A percentile compares a stretch with the other conserved stretches of the same genome.
These are phyloP conservation scores for Beauveria pseudobassiana DNA, from an alignment of 2,329 filamentous ascomycete genomes.

Conservation along the genomic window DNA sequence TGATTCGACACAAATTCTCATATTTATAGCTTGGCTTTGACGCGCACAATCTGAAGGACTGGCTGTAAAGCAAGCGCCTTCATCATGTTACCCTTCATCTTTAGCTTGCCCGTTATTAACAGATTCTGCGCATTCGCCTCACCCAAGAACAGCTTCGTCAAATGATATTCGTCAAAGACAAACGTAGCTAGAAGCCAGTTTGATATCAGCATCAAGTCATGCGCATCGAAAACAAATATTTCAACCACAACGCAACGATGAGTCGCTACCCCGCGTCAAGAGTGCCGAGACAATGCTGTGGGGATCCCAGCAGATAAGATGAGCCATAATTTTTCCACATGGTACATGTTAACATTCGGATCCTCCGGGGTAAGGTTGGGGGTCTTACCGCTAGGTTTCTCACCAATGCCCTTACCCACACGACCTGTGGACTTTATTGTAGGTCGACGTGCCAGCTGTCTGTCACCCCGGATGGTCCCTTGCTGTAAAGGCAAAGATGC, in stretches of 20 bases:
- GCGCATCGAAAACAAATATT: not conserved
- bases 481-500: constrained; percentile 80
- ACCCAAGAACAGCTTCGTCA: constrained; percentile 65
- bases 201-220: constrained; percentile 2
- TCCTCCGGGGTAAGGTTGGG: not conserved
- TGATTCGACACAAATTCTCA: not conserved
- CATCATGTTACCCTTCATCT: constrained; percentile 92
- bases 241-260: no score
- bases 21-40: constrained; percentile 64
- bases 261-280: not conserved
- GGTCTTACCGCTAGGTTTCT: constrained; percentile 67
- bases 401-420: constrained; percentile 65
- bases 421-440: constrained; percentile 62
- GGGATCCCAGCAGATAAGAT: not conserved
- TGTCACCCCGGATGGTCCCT: constrained; percentile 68
- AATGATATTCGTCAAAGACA: constrained; percentile 68
- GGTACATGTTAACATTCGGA: not conserved
- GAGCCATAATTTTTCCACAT: not conserved
- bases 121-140: constrained; percentile 83
- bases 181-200: constrained; percentile 59
- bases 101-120: constrained; percentile 88
- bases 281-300: not conserved
- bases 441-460: constrained; percentile 84
- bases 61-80: constrained; percentile 88
- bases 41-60: constrained; percentile 71